phyloP scores from a whole-genome alignment of 495 filamentous ascomycete species.

The Amniculicola lignicola region DNA sequence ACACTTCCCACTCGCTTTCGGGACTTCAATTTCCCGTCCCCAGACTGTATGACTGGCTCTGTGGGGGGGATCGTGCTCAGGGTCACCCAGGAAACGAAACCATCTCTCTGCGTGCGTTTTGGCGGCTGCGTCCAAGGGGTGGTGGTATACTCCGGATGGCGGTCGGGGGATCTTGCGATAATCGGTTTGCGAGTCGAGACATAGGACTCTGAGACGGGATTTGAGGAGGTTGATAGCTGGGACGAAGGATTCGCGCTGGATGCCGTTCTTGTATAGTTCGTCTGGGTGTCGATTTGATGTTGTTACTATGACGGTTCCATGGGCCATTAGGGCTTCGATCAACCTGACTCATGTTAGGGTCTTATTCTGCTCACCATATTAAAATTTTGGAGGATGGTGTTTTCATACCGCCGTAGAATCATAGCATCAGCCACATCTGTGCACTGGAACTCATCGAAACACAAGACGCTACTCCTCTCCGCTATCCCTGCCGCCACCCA shows the following conservation, averaged over 20 bases:
- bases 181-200: constrained; percentile 91
- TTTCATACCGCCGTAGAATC: constrained; percentile 71
- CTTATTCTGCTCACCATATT: background rate
- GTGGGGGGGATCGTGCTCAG: constrained; percentile 71
- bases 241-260: constrained; percentile 91
- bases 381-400: background rate
- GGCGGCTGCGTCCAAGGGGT: constrained; percentile 77
- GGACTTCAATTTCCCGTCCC: constrained; percentile 86
- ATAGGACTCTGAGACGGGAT: constrained; percentile 76
- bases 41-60: constrained; percentile 79
- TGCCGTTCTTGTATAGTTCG: constrained; percentile 96
- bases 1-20: constrained; percentile 79
- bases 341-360: constrained; percentile 42
- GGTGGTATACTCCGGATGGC: constrained; percentile 86
- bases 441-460: constrained; percentile 98
- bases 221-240: constrained; percentile 93
- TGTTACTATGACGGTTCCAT: constrained; percentile 93
- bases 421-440: constrained; percentile 99
- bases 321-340: constrained; percentile 84
- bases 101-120: constrained; percentile 81
- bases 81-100: constrained; percentile 90
- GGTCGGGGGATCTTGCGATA: constrained; percentile 96
- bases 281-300: constrained; percentile 96
- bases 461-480: constrained; percentile 76
- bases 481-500: constrained; percentile 93